phyloP scores from a whole-genome alignment of 1,284 basidiomycete genomes.

The Malassezia cuniculi region DNA sequence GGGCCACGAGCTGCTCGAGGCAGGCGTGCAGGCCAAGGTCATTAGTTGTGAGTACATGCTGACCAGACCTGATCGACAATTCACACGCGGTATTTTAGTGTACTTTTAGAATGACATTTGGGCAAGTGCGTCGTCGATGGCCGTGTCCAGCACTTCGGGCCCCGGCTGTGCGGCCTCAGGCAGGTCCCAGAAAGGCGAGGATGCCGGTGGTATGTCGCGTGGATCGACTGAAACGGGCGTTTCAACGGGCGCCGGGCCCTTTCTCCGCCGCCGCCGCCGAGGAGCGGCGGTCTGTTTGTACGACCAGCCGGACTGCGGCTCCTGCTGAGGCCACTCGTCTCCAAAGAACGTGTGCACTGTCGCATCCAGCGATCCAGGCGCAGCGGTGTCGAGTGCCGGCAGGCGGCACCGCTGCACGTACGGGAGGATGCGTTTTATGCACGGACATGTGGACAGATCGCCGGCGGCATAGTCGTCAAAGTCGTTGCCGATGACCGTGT shows the following conservation, averaged over 20 bases:
- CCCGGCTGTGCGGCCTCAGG: neutral
- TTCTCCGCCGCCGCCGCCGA: neutral
- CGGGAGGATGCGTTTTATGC: neutral
- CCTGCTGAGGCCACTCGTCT: neutral
- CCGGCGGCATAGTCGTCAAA: too few relatives aligned
- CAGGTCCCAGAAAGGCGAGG: conserved; percentile 9
- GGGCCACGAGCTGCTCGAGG: conserved; percentile 8
- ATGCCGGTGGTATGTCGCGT: too few relatives aligned
- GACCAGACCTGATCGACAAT: conserved; percentile 9
- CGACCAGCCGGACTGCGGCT: neutral
- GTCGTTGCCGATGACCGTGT: too few relatives aligned
- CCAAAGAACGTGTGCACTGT: conserved; percentile 7
- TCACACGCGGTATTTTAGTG: conserved; percentile 1
- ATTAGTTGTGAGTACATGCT: conserved; percentile 8
- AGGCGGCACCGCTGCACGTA: conserved; percentile 1
- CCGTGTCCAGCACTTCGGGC: conserved; percentile 8
- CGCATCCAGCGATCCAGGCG: conserved; percentile 6
- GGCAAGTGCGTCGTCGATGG: too few relatives aligned
- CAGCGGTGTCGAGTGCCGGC: neutral
- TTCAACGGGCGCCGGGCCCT: neutral
- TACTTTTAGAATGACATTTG: too few relatives aligned
- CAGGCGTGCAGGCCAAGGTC: conserved; percentile 2
- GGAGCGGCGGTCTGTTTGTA: conserved; percentile 2
- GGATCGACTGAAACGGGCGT: too few relatives aligned
- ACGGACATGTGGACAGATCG: neutral